Conservation (phyloP, 805 yeast species). For the Saccharomycopsis javanensis region DNA sequence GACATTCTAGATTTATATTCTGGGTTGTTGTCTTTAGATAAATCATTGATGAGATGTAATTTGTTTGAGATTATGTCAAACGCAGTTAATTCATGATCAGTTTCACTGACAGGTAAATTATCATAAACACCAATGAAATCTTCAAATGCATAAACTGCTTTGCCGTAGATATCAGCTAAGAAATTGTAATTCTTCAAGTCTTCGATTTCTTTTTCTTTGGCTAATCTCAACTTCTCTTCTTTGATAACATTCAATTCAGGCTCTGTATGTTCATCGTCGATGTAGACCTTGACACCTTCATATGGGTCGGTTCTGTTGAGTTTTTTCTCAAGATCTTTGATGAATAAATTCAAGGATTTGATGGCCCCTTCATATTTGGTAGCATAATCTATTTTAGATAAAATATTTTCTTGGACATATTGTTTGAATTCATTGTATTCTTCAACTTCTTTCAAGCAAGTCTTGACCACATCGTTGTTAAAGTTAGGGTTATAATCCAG, state of each 20-base stretch:
- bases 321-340: conserved; percentile 7
- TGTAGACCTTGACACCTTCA: conserved; percentile 3
- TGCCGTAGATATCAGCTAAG: not conserved
- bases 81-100: conserved; percentile 3
- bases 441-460: conserved; percentile 43
- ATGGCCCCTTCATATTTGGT: conserved; percentile 14
- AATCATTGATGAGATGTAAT: conserved; percentile 12
- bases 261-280: conserved; percentile 9
- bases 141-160: conserved; percentile 6
- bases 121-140: conserved; percentile 19
- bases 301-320: conserved; percentile 4
- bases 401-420: conserved; percentile 13
- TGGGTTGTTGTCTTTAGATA: conserved; percentile 9
- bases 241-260: conserved; percentile 2
- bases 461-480: conserved; percentile 64
- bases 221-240: conserved; percentile 5
- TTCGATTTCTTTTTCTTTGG: not conserved
- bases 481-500: conserved; percentile 63
- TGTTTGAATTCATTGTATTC: conserved; percentile 29
- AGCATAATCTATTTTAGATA: conserved; percentile 18
- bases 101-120: conserved; percentile 9
- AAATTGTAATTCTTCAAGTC: not conserved
- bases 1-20: not conserved
- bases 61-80: conserved; percentile 9
- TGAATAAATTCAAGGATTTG: not conserved